These are phyloP conservation scores for Linnemannia schmuckeri DNA, from an alignment of 192 early-diverging fungal species.

Conservation along the genomic window DNA sequence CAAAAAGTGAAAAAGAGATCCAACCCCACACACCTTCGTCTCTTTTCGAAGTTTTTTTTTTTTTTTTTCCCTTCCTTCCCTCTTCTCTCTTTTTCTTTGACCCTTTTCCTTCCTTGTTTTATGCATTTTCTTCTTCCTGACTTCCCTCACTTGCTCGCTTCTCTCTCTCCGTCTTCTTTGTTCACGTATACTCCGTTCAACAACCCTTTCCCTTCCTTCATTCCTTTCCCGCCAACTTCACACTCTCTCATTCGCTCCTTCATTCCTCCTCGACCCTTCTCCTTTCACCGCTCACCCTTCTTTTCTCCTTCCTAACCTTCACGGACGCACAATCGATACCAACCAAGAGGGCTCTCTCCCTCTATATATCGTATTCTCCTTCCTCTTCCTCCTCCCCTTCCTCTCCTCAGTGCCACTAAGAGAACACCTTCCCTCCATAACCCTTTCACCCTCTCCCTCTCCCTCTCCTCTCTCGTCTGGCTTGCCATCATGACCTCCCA, in stretches of 20 bases:
- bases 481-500: slow-evolving; percentile 22
- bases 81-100: neutral
- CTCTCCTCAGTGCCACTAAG: neutral
- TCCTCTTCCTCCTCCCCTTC: neutral
- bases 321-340: neutral
- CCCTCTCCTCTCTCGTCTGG: neutral
- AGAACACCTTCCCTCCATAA: neutral
- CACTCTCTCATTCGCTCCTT: too few relatives aligned
- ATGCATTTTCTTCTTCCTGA: neutral
- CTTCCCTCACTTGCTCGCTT: too few relatives aligned
- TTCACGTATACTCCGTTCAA: too few relatives aligned
- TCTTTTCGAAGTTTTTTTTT: slow-evolving; percentile 6
- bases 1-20: neutral
- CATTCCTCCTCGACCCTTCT: too few relatives aligned
- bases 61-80: neutral
- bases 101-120: neutral
- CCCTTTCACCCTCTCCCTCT: neutral
- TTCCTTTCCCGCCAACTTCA: too few relatives aligned
- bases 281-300: too few relatives aligned
- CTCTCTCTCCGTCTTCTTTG: neutral
- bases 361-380: neutral
- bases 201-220: too few relatives aligned
- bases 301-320: neutral
- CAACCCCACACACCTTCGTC: neutral
- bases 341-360: neutral